Evolutionary conservation across 495 filamentous ascomycete species (phyloP).

Genomic region (Pseudoneurospora amorphoporcata): DNA sequence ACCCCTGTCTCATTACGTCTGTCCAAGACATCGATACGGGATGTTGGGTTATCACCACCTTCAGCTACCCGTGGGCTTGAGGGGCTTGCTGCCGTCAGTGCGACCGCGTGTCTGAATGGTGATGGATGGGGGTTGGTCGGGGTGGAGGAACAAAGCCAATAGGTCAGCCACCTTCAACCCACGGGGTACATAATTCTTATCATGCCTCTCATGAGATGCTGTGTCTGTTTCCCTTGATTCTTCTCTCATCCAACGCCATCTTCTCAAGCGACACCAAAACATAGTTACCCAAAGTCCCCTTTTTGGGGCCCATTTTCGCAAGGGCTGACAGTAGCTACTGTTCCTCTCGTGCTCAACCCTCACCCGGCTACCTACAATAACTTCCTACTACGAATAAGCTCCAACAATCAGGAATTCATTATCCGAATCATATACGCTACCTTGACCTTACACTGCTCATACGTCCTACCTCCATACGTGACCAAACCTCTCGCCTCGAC

Average conservation of each 20-base stretch:
- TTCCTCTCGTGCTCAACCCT: not conserved
- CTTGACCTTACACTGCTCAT: not conserved
- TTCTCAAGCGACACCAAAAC: not conserved
- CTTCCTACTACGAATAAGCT: not conserved
- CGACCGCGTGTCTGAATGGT: not conserved
- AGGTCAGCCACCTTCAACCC: not conserved
- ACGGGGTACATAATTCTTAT: not conserved
- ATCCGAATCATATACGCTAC: not conserved
- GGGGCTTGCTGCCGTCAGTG: not conserved
- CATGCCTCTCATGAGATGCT: not conserved
- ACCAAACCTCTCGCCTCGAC: not conserved
- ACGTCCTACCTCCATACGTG: not conserved
- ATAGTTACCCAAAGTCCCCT: not conserved
- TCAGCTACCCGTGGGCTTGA: not conserved
- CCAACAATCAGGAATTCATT: not conserved
- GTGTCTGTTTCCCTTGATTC: not conserved
- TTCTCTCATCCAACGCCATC: not conserved
- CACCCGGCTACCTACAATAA: not conserved
- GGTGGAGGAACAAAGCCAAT: not conserved
- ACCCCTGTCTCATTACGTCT: slow-evolving; percentile 10
- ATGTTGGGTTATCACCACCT: not conserved
- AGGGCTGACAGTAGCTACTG: not conserved
- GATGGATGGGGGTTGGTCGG: not conserved
- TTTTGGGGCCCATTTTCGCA: not conserved
- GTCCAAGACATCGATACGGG: slow-evolving; percentile 2